These are phyloP conservation scores for Nicotiana tomentosiformis DNA, from an alignment of 257 asterid species.

Conservation along the genomic window DNA sequence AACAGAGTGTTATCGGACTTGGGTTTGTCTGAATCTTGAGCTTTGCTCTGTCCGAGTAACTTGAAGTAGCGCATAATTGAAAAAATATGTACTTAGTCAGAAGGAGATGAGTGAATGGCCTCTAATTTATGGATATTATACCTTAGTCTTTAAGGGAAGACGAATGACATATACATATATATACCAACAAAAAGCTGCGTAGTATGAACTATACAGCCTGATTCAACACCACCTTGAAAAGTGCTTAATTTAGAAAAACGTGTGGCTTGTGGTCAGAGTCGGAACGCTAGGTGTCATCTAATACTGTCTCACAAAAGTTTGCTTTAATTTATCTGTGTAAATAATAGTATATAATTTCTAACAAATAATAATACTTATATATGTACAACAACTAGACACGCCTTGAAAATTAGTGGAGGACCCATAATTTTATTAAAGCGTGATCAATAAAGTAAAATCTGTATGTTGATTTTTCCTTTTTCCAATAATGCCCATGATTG, in stretches of 20 bases:
- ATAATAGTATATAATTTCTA: too few relatives aligned
- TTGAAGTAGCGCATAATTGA: background rate
- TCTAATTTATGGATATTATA: background rate
- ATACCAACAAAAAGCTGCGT: background rate
- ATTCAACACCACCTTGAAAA: background rate
- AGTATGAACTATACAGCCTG: background rate
- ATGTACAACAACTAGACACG: too few relatives aligned
- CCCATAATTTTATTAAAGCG: too few relatives aligned
- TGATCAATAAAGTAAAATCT: too few relatives aligned
- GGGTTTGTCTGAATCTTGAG: background rate
- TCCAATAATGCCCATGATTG: too few relatives aligned
- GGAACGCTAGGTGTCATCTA: background rate
- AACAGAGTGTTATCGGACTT: background rate
- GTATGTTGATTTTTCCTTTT: too few relatives aligned
- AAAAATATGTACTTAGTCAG: background rate
- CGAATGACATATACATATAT: background rate
- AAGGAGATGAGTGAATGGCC: background rate
- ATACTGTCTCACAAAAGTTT: too few relatives aligned
- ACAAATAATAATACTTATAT: too few relatives aligned
- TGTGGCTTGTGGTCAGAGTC: background rate
- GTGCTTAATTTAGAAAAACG: background rate
- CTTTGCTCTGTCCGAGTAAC: background rate
- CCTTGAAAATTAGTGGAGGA: too few relatives aligned
- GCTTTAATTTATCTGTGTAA: too few relatives aligned
- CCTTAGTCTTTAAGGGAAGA: background rate